Evolutionary conservation across 805 yeast species (phyloP), one percentile per base, ranked within the genome.

Genomic region (Soucietia sequanensis): DNA sequence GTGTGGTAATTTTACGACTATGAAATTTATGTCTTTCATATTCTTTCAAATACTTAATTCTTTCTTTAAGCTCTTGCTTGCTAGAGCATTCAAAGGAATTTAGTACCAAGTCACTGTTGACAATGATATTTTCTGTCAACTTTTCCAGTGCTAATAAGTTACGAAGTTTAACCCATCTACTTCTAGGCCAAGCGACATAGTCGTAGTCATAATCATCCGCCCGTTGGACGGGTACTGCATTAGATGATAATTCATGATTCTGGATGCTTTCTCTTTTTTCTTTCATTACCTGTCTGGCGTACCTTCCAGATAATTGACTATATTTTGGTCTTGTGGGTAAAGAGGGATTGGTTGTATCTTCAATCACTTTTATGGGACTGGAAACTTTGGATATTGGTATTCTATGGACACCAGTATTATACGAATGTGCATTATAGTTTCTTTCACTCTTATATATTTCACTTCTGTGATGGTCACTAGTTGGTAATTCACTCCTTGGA

Each of bases 121-220:
- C 38, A 6, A 66, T 56, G 23, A 57, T 65, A 5, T 39, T 37
- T 15, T 53, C 39, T 1, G 53, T 52, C 12, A 67, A 39, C 7
- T 28, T 43, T 12, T 36, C 48, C 61, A 50, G 65, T 21, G 41
- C 37, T 9, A 66, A 48, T 4, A 67, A 46, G 20, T 48, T 47
- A 30, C 44, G 43, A 17, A 68, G 46, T 37, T 56, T 62, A 9
- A 32, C 39, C 73, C 72, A 68, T 26, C 55, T 57, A 3, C 42
- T 48, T 8, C 36, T 35, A 22, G 56, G 50, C 70, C 71, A 65
- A 24, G 17, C 31, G 4, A 23, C 10, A 18, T 29, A 29, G 15
- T 9, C 15, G 23, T 11, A 9, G 23, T 23, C 10, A 18, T 29
- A 29, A 12, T 9, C 15, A 11, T 11, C 11, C 10, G 23, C 23